Conservation (phyloP, 2,329 filamentous ascomycete species). For the Remersonia thermophila region DNA sequence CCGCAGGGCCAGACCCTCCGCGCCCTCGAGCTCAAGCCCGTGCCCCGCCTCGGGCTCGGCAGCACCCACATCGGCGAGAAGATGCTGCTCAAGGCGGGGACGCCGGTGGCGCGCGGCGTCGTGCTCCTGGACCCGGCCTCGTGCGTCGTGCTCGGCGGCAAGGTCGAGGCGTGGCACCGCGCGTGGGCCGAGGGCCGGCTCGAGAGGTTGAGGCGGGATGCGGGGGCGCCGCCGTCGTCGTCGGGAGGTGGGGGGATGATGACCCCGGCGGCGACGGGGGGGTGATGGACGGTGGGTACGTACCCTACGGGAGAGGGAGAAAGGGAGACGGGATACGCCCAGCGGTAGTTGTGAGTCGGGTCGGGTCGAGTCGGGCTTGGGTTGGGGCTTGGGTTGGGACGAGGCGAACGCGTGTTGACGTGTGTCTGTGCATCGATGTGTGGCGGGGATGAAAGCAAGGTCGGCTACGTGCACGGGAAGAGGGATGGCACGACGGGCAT, state of each 20-base stretch:
- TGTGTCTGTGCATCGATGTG: too few species aligned
- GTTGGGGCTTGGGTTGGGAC: too few species aligned
- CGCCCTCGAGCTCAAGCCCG: slow-evolving; percentile 56
- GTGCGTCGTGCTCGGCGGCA: slow-evolving; percentile 71
- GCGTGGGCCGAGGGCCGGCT: slow-evolving; percentile 64
- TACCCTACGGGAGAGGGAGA: neutral
- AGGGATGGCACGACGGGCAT: too few species aligned
- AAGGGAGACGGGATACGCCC: neutral
- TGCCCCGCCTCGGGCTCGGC: slow-evolving; percentile 53
- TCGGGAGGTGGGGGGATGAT: too few species aligned
- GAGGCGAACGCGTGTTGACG: too few species aligned
- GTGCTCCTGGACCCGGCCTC: slow-evolving; percentile 61
- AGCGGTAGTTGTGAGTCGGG: too few species aligned
- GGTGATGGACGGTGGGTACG: slow-evolving; percentile 1
- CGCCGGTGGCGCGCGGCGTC: slow-evolving; percentile 59
- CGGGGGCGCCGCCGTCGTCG: slow-evolving; percentile 4
- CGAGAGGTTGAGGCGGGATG: slow-evolving; percentile 47
- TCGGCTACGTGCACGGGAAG: too few species aligned
- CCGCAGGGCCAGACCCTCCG: slow-evolving; percentile 54
- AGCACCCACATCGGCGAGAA: slow-evolving; percentile 69
- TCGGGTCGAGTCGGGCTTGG: too few species aligned
- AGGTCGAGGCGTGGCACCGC: slow-evolving; percentile 69
- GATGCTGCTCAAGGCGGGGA: slow-evolving; percentile 54
- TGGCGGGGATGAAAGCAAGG: too few species aligned
- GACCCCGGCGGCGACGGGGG: too few species aligned